Conservation (phyloP, 768 basidiomycete species). For the Mycena crocata region DNA sequence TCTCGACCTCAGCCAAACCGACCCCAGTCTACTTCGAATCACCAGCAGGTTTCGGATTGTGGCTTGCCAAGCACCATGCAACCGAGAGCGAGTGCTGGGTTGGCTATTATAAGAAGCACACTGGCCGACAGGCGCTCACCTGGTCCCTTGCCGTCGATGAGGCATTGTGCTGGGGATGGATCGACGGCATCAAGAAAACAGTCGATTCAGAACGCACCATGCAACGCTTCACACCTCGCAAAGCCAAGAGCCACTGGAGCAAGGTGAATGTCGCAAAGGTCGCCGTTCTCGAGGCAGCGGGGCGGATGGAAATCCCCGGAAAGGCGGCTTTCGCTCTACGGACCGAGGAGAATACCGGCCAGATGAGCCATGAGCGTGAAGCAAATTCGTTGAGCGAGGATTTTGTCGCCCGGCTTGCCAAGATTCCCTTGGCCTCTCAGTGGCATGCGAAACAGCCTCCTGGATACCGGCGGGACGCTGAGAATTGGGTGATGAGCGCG, state of each 20-base stretch:
- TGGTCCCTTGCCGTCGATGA: constrained; percentile 18
- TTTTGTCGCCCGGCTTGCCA: not conserved
- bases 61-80: constrained; percentile 5
- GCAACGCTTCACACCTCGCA: constrained; percentile 27
- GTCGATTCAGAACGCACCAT: constrained; percentile 21
- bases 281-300: constrained; percentile 13
- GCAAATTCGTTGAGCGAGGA: constrained; percentile 12
- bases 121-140: constrained; percentile 10
- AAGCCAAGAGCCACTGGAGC: constrained; percentile 27
- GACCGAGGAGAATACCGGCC: constrained; percentile 23
- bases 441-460: constrained; percentile 13
- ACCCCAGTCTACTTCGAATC: constrained; percentile 8
- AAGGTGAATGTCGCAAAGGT: constrained; percentile 23
- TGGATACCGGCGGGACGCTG: constrained; percentile 13
- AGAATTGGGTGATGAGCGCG: constrained; percentile 27
- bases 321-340: constrained; percentile 26
- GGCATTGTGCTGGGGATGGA: constrained; percentile 27
- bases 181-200: constrained; percentile 16
- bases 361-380: constrained; percentile 23
- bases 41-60: not conserved
- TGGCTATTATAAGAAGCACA: constrained; percentile 21
- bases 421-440: not conserved
- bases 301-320: constrained; percentile 23
- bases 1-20: not conserved
- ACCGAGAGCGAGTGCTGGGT: constrained; percentile 10